A percentile compares a stretch with the other conserved stretches of the same genome.
phyloP scores from a whole-genome alignment of 441 rosid species.

The Corymbia calophylla region DNA sequence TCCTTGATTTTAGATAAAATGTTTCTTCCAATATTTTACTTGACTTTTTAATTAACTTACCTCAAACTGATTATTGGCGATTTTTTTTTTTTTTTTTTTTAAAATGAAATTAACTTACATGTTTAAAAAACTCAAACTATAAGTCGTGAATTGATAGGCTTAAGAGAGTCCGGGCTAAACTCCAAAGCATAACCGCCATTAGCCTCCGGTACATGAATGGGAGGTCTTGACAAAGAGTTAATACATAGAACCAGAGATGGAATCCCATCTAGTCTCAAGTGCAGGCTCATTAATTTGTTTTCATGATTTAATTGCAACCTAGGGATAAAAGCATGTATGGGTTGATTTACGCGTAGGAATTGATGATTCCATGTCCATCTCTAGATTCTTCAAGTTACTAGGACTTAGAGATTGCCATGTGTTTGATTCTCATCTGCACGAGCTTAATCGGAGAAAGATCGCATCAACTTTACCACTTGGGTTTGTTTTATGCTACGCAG shows the following conservation, averaged over 20 bases:
- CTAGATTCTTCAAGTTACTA: background rate
- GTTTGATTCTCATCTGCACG: background rate
- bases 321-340: background rate
- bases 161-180: no score
- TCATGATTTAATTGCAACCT: background rate
- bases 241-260: background rate
- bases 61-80: no score
- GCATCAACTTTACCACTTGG: background rate
- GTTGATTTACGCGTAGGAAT: background rate
- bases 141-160: no score
- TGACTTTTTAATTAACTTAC: fast-evolving
- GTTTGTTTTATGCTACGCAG: background rate
- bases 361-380: background rate
- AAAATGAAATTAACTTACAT: no score
- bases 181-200: no score
- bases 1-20: no score
- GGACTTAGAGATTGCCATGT: background rate
- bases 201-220: no score
- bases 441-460: background rate
- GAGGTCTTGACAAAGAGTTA: background rate
- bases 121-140: no score
- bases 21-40: no score
- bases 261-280: background rate
- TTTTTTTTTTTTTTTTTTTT: no score
- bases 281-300: background rate